Conservation (phyloP, 352 stramenopile species). For the Globisporangium splendens region DNA sequence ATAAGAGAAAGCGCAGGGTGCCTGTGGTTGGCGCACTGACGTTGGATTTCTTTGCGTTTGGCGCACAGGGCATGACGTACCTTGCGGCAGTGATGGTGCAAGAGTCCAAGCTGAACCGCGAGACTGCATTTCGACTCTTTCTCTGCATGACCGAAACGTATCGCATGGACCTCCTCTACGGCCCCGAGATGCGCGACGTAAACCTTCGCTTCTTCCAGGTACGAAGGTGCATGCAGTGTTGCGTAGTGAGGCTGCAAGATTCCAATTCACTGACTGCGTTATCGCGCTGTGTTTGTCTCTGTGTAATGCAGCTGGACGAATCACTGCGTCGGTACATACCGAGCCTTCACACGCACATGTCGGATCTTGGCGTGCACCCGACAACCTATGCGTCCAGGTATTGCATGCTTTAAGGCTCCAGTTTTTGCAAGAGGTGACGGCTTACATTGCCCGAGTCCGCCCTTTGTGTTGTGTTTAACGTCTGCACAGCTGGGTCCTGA, state of each 20-base stretch:
- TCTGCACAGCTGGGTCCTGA: conserved; percentile 40
- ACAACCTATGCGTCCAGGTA: conserved; percentile 49
- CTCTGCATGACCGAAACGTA: conserved; percentile 50
- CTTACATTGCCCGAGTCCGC: too few species aligned
- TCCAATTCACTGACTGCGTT: too few species aligned
- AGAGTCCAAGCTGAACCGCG: conserved; percentile 46
- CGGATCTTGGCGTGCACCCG: conserved; percentile 40
- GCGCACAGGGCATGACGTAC: conserved; percentile 44
- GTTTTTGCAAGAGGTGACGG: background rate
- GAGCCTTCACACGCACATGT: conserved; percentile 35
- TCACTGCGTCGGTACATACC: conserved; percentile 32
- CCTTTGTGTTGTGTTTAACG: background rate
- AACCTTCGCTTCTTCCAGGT: conserved; percentile 48
- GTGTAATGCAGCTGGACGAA: conserved; percentile 36
- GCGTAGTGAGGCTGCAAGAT: too few species aligned
- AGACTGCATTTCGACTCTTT: conserved; percentile 44
- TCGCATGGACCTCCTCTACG: conserved; percentile 42
- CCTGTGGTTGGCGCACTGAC: background rate
- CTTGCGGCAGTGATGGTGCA: conserved; percentile 35
- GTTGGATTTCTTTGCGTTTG: background rate
- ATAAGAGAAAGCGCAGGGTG: background rate
- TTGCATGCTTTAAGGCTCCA: background rate
- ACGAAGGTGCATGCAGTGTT: too few species aligned
- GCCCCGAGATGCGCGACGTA: conserved; percentile 46
- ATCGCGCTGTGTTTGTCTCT: background rate